Percentiles rank a stretch among this genome's conserved stretches.
Evolutionary conservation across 1,284 basidiomycete species (phyloP).

Genomic region (Ustilago tritici): DNA sequence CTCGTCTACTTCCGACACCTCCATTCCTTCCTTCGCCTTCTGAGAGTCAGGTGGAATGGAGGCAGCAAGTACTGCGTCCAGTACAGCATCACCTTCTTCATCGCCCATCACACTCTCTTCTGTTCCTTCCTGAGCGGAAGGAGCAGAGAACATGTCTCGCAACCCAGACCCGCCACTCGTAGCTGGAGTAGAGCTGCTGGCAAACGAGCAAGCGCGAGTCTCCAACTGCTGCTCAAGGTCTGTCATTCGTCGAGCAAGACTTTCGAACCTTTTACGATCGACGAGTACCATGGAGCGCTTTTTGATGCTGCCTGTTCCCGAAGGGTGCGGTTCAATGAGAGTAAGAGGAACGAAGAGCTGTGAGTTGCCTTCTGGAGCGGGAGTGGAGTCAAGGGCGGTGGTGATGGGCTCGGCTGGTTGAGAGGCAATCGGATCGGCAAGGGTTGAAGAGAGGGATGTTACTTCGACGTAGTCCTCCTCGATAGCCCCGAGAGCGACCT

Average conservation of each 20-base stretch:
- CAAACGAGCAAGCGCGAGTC: slow-evolving; percentile 1
- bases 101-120: not conserved
- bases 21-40: not conserved
- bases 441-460: not conserved
- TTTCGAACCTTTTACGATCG: slow-evolving; percentile 59
- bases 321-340: slow-evolving; percentile 48
- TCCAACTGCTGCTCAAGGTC: slow-evolving; percentile 47
- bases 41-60: not conserved
- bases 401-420: too few species aligned
- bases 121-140: not conserved
- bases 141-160: slow-evolving; percentile 20
- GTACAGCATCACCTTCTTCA: slow-evolving; percentile 11
- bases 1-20: not conserved
- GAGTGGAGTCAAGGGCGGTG: too few species aligned
- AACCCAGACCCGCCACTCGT: slow-evolving; percentile 1
- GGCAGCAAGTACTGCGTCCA: slow-evolving; percentile 18
- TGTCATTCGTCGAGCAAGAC: slow-evolving; percentile 56
- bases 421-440: not conserved
- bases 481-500: not conserved
- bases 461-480: not conserved
- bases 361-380: not conserved
- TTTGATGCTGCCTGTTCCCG: slow-evolving; percentile 58
- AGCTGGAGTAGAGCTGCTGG: not conserved
- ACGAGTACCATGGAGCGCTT: slow-evolving; percentile 62
- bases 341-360: slow-evolving; percentile 56